phyloP scores from a whole-genome alignment of 1,284 basidiomycete species.

The Cystobasidium pallidum region DNA sequence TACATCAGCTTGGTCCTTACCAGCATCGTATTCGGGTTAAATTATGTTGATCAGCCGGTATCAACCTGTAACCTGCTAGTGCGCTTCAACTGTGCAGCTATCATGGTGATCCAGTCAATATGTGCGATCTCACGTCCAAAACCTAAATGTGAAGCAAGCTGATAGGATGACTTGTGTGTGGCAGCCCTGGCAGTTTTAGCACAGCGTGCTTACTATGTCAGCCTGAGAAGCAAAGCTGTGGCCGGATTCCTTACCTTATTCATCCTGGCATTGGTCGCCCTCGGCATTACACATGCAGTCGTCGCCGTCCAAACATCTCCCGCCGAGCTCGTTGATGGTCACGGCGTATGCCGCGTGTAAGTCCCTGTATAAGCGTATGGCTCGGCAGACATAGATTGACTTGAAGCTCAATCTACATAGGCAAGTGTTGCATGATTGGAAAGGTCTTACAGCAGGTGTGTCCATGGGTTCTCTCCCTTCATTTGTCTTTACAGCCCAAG shows the following conservation, averaged over 20 bases:
- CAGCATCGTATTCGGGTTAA: slow-evolving; percentile 19
- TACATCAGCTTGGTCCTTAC: slow-evolving; percentile 38
- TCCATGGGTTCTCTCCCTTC: background rate
- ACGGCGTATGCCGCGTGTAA: slow-evolving; percentile 10
- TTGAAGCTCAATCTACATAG: background rate
- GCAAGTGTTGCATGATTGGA: background rate
- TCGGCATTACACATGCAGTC: slow-evolving; percentile 19
- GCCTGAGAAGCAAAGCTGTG: background rate
- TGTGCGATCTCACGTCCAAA: slow-evolving; percentile 15
- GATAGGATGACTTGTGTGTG: too few species aligned
- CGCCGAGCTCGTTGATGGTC: background rate
- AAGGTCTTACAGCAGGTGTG: background rate
- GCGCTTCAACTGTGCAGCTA: slow-evolving; percentile 32
- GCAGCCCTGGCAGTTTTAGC: slow-evolving; percentile 33
- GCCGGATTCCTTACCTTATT: background rate
- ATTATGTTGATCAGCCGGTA: background rate
- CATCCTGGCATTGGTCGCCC: slow-evolving; percentile 7
- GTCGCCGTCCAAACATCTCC: slow-evolving; percentile 9
- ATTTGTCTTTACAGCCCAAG: background rate
- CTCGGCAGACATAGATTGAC: background rate
- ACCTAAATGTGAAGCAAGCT: background rate
- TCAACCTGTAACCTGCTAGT: slow-evolving; percentile 33
- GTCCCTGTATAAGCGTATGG: background rate
- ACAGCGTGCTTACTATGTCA: slow-evolving; percentile 33
- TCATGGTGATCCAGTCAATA: slow-evolving; percentile 28